Evolutionary conservation across 176 grass and related monocot genomes (phyloP), one percentile per base, ranked within the genome.

Genomic region (Carex littledalei): DNA sequence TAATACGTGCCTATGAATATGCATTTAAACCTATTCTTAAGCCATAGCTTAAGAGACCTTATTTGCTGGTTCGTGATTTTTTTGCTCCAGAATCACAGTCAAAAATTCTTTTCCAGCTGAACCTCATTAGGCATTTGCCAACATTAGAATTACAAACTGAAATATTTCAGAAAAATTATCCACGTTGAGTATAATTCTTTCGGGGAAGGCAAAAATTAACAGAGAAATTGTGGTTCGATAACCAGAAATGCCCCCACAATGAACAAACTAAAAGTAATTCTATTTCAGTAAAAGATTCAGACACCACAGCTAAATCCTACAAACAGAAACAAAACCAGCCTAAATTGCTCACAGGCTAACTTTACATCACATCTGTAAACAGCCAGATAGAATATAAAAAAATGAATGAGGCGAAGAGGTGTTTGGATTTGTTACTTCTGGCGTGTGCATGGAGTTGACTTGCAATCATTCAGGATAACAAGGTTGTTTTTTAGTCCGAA

Each of bases 391-490:
- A 81, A 18, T 59, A 47, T 35, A 31, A 62, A 41, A 39, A 71
- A 82, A 18, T 11, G 41, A 21, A 49, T 22, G 41, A 29, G 26
- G 20, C 1, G 0, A 76, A 52, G 52, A 77, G 12, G 47, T 11
- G n/a, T 32, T 77, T 5, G 56, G 47, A 14, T 55, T 78, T 74
- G 70, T 52, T 67, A 78, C 5, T 78, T 78, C 24, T 3, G 14
- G 45, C 0, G 11, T 78, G 74, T 56, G 52, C 49, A 78, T 56
- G 74, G 49, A 56, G 47, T 16, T 2, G 50, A 18, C 70, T 66
- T 67, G 41, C 34, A 83, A 41, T 67, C 9, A 45, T 83, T 83
- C 12, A 83, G 47, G 81, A 83, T 68, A 83, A 83, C 81, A 83
- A 55, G 63, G 81, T 83, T 66, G 60, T 83, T 63, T 15, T 68